phyloP scores from a whole-genome alignment of 352 stramenopile genomes.

The Pythium brachiatum region DNA sequence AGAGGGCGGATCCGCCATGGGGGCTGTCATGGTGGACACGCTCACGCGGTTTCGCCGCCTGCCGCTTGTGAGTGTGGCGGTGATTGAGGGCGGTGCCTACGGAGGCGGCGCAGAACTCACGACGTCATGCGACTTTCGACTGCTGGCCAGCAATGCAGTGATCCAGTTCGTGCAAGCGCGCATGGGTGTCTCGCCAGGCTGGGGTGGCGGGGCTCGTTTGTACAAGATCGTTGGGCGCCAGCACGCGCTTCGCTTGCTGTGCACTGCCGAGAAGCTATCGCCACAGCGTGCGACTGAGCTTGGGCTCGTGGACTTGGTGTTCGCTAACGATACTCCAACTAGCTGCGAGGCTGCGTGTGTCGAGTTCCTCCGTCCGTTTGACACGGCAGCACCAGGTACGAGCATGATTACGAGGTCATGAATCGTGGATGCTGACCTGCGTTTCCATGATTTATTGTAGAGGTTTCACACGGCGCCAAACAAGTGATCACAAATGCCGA shows the following conservation, averaged over 20 bases:
- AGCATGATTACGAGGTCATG: background rate
- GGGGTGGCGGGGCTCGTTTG: constrained; percentile 75
- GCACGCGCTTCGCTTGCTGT: constrained; percentile 68
- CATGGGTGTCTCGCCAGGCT: constrained; percentile 84
- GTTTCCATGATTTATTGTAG: constrained; percentile 24
- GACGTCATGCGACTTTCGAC: constrained; percentile 80
- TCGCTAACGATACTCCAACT: constrained; percentile 32
- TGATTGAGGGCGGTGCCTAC: constrained; percentile 77
- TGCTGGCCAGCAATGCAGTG: constrained; percentile 54
- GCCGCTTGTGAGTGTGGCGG: constrained; percentile 76
- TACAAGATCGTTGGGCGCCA: constrained; percentile 77
- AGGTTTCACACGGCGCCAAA: constrained; percentile 70
- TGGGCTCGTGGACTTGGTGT: constrained; percentile 68
- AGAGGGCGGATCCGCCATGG: constrained; percentile 65
- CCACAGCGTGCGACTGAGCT: constrained; percentile 45
- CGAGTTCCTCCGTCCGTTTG: constrained; percentile 60
- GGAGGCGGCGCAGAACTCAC: constrained; percentile 82
- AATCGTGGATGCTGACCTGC: background rate
- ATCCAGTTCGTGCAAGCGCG: constrained; percentile 85
- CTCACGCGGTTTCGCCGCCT: constrained; percentile 68
- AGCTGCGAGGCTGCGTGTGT: constrained; percentile 28
- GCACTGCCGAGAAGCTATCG: constrained; percentile 56
- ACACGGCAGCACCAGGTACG: constrained; percentile 50
- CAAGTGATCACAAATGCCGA: constrained; percentile 68
- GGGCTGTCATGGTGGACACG: constrained; percentile 69